Percentiles rank a stretch among this genome's conserved stretches.
These are phyloP conservation scores for Cercophora newfieldiana DNA, from an alignment of 495 filamentous ascomycete species.

Conservation along the genomic window DNA sequence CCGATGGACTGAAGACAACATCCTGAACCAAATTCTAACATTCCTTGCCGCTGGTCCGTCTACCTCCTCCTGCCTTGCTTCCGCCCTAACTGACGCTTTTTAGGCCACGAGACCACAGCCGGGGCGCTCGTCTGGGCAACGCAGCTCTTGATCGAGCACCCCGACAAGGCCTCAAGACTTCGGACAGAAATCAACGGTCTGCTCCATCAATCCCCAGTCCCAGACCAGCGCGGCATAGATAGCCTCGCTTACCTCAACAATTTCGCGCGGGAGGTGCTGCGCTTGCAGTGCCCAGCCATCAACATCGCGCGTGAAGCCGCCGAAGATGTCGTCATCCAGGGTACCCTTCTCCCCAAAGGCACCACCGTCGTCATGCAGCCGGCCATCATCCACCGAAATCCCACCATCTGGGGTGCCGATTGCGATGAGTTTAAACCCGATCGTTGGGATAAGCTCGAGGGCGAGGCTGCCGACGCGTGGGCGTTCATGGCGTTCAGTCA, in stretches of 20 bases:
- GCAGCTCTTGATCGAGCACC: constrained; percentile 22
- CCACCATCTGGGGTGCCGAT: constrained; percentile 35
- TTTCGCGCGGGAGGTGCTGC: constrained; percentile 41
- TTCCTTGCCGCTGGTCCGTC: constrained; percentile 11
- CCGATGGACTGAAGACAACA: constrained; percentile 22
- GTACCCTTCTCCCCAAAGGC: constrained; percentile 32
- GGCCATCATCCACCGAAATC: constrained; percentile 29
- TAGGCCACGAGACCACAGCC: constrained; percentile 31
- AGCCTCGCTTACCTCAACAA: constrained; percentile 40
- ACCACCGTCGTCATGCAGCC: constrained; percentile 34
- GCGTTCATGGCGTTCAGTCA: not conserved
- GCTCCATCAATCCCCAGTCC: constrained; percentile 11
- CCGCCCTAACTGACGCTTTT: not conserved
- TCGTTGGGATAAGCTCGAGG: constrained; percentile 33
- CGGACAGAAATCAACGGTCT: constrained; percentile 27
- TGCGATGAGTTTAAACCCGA: constrained; percentile 34
- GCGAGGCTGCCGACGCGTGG: not conserved
- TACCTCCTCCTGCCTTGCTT: too few relatives aligned
- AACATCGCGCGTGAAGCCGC: constrained; percentile 29
- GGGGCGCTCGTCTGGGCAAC: constrained; percentile 24
- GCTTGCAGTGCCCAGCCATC: constrained; percentile 38
- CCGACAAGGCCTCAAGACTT: constrained; percentile 27
- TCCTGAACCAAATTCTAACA: constrained; percentile 20
- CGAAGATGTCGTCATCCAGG: constrained; percentile 30
- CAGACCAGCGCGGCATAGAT: constrained; percentile 23